Conservation (phyloP, 805 yeast species). For the Ogataea ramenticola region DNA sequence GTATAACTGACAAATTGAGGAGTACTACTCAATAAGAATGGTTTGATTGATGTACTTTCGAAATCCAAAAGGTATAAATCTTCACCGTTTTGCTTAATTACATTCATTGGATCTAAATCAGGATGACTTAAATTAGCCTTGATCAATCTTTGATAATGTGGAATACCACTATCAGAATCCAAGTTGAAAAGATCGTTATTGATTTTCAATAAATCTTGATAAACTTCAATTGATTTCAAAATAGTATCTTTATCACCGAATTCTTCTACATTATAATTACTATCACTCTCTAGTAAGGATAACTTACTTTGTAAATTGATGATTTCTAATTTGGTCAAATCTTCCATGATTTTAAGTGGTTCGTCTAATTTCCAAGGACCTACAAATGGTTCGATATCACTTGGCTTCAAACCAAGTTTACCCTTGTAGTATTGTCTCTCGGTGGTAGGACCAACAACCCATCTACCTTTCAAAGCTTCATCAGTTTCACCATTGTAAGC, state of each 20-base stretch:
- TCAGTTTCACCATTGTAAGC: constrained; percentile 59
- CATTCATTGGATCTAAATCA: constrained; percentile 89
- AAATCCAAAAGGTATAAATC: constrained; percentile 63
- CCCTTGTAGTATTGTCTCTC: constrained; percentile 75
- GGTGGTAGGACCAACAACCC: constrained; percentile 87
- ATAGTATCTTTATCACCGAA: constrained; percentile 28
- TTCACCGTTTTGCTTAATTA: constrained; percentile 39
- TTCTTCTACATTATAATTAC: constrained; percentile 35
- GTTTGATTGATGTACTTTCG: constrained; percentile 75
- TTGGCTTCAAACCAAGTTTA: constrained; percentile 45
- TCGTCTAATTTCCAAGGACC: constrained; percentile 73
- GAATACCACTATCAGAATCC: constrained; percentile 40
- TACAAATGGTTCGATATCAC: constrained; percentile 38
- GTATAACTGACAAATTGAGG: constrained; percentile 83
- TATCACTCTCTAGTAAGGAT: constrained; percentile 46
- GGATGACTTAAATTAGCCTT: constrained; percentile 72
- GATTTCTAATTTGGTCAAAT: constrained; percentile 60
- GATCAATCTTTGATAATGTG: constrained; percentile 54
- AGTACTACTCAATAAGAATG: constrained; percentile 68
- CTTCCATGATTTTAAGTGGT: constrained; percentile 57
- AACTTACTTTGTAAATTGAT: constrained; percentile 51
- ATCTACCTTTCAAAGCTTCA: constrained; percentile 50
- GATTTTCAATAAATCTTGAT: constrained; percentile 48
- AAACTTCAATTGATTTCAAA: constrained; percentile 49
- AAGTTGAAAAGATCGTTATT: constrained; percentile 55